Percentiles rank a stretch among this genome's conserved stretches.
Evolutionary conservation across 2,329 filamentous ascomycete species (phyloP).

Genomic region (Fusarium torreyae): DNA sequence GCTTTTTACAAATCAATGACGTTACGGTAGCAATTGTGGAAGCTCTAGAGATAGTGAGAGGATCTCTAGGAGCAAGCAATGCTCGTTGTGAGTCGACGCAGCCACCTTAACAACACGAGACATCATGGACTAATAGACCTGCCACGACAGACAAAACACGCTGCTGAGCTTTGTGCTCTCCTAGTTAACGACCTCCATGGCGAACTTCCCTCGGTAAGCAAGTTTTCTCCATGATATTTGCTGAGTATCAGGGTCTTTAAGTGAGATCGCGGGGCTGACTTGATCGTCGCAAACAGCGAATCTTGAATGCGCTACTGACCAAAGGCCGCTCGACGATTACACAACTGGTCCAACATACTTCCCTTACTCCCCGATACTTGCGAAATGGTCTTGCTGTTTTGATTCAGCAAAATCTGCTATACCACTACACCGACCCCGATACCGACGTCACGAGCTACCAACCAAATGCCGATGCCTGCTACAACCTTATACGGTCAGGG

Average conservation of each 20-base stretch:
- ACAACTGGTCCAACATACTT: slow-evolving; percentile 79
- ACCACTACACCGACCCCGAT: slow-evolving; percentile 76
- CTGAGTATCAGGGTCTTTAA: slow-evolving; percentile 16
- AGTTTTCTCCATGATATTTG: slow-evolving; percentile 25
- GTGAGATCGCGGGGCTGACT: slow-evolving; percentile 50
- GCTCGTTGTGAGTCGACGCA: slow-evolving; percentile 64
- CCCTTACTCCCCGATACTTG: slow-evolving; percentile 80
- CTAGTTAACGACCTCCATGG: slow-evolving; percentile 92
- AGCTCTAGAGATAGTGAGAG: slow-evolving; percentile 85
- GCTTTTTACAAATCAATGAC: slow-evolving; percentile 65
- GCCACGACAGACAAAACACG: slow-evolving; percentile 73
- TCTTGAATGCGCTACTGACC: slow-evolving; percentile 83
- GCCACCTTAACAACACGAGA: slow-evolving; percentile 33
- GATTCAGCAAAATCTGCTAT: slow-evolving; percentile 89
- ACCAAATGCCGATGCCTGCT: slow-evolving; percentile 84
- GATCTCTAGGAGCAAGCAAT: slow-evolving; percentile 81
- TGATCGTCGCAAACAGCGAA: slow-evolving; percentile 72
- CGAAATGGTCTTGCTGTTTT: slow-evolving; percentile 87
- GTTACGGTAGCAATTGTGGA: slow-evolving; percentile 77
- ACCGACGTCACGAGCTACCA: slow-evolving; percentile 82
- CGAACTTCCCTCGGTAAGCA: slow-evolving; percentile 88
- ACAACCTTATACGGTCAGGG: slow-evolving; percentile 84
- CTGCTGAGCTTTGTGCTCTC: slow-evolving; percentile 90
- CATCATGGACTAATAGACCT: slow-evolving; percentile 45
- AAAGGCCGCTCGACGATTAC: slow-evolving; percentile 82